These are phyloP conservation scores for Leptographium galeiforme DNA, from an alignment of 2,329 filamentous ascomycete species.

Conservation along the genomic window DNA sequence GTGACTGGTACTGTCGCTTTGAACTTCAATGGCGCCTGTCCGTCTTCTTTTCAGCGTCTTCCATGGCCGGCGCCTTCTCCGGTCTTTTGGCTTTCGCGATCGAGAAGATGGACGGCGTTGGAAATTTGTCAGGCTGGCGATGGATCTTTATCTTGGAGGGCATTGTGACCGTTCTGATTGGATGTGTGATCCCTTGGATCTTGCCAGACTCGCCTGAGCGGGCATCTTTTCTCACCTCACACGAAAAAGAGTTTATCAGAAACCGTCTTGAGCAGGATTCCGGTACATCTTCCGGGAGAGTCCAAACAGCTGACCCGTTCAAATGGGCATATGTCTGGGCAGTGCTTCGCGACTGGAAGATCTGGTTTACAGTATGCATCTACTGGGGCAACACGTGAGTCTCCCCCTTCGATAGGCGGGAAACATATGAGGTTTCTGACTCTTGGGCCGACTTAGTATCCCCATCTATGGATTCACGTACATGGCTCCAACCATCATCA, in stretches of 20 bases:
- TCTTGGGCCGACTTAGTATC: not conserved
- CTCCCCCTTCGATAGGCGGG: not conserved
- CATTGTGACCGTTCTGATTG: slow-evolving; percentile 14
- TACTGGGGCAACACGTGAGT: slow-evolving; percentile 8
- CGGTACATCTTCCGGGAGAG: slow-evolving; percentile 6
- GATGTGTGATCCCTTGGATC: slow-evolving; percentile 6
- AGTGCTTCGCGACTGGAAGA: slow-evolving; percentile 7
- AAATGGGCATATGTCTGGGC: slow-evolving; percentile 4
- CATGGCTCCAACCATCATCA: slow-evolving; percentile 28
- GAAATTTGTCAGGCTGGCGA: slow-evolving; percentile 37
- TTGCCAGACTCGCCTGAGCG: slow-evolving; percentile 22
- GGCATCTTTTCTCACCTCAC: slow-evolving; percentile 18
- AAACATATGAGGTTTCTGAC: not conserved
- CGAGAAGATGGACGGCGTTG: slow-evolving; percentile 20
- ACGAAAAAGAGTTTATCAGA: slow-evolving; percentile 21
- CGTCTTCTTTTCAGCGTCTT: not conserved
- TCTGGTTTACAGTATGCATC: slow-evolving; percentile 9
- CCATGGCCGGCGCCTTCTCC: not conserved
- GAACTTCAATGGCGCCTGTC: not conserved
- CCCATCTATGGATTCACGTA: not conserved
- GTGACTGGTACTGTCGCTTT: not conserved
- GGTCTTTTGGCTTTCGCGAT: not conserved
- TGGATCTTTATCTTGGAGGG: slow-evolving; percentile 44
- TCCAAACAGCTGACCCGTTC: slow-evolving; percentile 7
- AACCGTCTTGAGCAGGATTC: slow-evolving; percentile 18